Base-by-base conservation (phyloP, 2,329 filamentous ascomycete species). In the Podosphaera aphanis region DNA sequence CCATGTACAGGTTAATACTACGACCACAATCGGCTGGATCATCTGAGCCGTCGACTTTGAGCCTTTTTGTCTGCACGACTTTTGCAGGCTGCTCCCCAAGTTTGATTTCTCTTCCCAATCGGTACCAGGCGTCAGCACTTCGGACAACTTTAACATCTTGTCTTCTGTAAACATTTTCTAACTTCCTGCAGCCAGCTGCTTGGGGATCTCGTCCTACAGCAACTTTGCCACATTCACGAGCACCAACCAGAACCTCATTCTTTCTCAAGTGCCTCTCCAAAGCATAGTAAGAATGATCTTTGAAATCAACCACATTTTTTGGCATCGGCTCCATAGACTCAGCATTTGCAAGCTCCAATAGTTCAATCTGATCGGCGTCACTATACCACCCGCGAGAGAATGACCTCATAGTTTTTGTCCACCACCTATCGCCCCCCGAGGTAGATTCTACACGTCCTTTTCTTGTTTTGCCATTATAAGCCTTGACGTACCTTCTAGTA, bases 81-180 rank as follows among this genome's bases (percentile, higher is more conserved):
- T 93, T 95, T 13, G 82, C 69, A 0, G 90, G 83, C 47, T 90
- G 79, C 59, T 93, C 83, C 13, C 79, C 75, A 0, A 73, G 63
- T 52, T 75, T 83, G 6, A 98, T 74, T 51, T 85, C 78, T 21
- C 84, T 71, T 0, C 90, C 90, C 49, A 88, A 63, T 2, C 86
- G 76, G 60, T 90, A 94, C 92, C 90, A 98, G 51, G 81, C 84
- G 52, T 93, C 84, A 2, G 75, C 77, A 50, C 77, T 92, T 50
- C 77, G 73, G 1, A 84, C 84, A 4, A 75, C 56, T 45, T 83
- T 76, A 0, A 98, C 83, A 57, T 95, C 83, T 42, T 69, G 70
- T 2, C 90, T 73, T 20, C 86, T 75, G 58, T 83, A 98, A 0
- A 98, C 78, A 44, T 74, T 73, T 59, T 93, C 86, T 49, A 88